Base-by-base conservation (phyloP, 768 basidiomycete genomes). In the Trametes cingulata region DNA sequence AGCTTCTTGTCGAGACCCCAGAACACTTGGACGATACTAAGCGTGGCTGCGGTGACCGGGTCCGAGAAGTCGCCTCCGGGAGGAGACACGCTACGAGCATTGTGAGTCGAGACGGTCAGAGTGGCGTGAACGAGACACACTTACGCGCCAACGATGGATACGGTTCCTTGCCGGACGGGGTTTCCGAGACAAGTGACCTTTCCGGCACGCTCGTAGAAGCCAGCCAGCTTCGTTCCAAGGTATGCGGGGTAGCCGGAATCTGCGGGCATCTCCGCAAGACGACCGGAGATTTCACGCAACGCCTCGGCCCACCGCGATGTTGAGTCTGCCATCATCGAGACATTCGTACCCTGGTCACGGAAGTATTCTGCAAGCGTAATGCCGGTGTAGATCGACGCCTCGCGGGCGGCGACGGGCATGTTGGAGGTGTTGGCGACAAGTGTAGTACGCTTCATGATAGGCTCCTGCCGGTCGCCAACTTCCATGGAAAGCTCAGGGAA, bases 1-100 rank as follows among this genome's bases (percentile, higher is more conserved):
- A 98, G 86, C 73, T 96, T 95, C 86, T 99, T 99, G 78, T 98
- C 97, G 25, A 99, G 85, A 74, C 97, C 97, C 97, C 97, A 99
- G 85, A 99, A 99, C 65, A 98, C 97, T 71, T 98, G 97, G 10
- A 99, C 97, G 71, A 99, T 99, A 80, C 95, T 86, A 56, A 99
- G 90, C 3, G 97, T 99, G 36, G 97, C 93, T 45, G 95, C 88
- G 8, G 96, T 98, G 60, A 99, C 97, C 36, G 97, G 97, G 75
- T 99, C 97, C 12, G 97, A 97, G 77, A 98, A 98, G 72, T 99
- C 97, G 75, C 97, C 97, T 75, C 97, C 97, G 46, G 97, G 97
- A 58, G 97, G 97, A 3, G 95, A 98, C 17, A 99, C 97, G 62
- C 95, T 96, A 68, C 54, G 1, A 29, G 41, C 15, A 53, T 52